Percentiles rank a stretch among this genome's conserved stretches.
These are phyloP conservation scores for Xylaria curta DNA, from an alignment of 495 filamentous ascomycete species.

Conservation along the genomic window DNA sequence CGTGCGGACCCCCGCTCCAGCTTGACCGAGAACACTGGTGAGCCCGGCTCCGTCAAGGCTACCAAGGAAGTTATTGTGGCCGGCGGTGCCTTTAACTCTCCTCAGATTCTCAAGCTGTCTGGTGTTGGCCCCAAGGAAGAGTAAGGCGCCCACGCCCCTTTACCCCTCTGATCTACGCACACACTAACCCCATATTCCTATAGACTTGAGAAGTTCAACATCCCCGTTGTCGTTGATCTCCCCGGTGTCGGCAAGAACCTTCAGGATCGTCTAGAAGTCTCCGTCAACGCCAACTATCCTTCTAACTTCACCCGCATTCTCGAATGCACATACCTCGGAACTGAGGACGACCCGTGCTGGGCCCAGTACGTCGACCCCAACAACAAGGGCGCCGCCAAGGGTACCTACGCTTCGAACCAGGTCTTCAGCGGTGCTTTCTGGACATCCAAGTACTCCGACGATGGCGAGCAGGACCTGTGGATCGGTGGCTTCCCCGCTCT, in stretches of 20 bases:
- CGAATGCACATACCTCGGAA: conserved; percentile 55
- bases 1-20: conserved; percentile 57
- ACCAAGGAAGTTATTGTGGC: conserved; percentile 69
- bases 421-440: conserved; percentile 54
- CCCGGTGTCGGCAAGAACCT: conserved; percentile 71
- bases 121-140: conserved; percentile 63
- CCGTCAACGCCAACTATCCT: conserved; percentile 53
- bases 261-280: conserved; percentile 67
- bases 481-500: conserved; percentile 60
- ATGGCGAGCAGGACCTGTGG: conserved; percentile 56
- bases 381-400: conserved; percentile 44
- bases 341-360: conserved; percentile 59
- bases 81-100: conserved; percentile 65
- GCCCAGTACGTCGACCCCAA: conserved; percentile 30
- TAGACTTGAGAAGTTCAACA: conserved; percentile 40
- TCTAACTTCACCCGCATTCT: conserved; percentile 48
- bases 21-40: conserved; percentile 42
- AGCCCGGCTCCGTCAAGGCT: conserved; percentile 52
- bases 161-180: background rate
- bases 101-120: conserved; percentile 67
- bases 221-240: conserved; percentile 59
- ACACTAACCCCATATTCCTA: background rate
- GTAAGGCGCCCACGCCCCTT: conserved; percentile 38
- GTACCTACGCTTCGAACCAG: conserved; percentile 58
- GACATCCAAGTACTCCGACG: conserved; percentile 47